phyloP scores from a whole-genome alignment of 1,284 basidiomycete species.

The Cutaneotrichosporon sp. region DNA sequence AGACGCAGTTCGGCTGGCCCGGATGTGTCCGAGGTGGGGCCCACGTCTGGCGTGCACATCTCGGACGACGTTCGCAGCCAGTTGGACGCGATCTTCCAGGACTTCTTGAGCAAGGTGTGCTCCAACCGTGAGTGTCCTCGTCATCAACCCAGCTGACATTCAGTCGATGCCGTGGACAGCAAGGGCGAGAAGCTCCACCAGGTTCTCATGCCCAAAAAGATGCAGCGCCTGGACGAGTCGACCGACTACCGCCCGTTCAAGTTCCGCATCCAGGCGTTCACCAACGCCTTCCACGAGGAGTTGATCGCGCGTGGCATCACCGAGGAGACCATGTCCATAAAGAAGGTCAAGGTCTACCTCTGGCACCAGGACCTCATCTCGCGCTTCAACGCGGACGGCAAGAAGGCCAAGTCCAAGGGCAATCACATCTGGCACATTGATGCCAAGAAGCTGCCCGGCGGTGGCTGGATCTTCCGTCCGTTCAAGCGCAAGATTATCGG shows the following conservation, averaged over 20 bases:
- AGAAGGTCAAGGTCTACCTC: slow-evolving; percentile 90
- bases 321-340: slow-evolving; percentile 59
- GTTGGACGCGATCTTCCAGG: slow-evolving; percentile 88
- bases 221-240: slow-evolving; percentile 93
- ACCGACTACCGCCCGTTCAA: slow-evolving; percentile 98
- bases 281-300: slow-evolving; percentile 92
- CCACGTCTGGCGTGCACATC: slow-evolving; percentile 34
- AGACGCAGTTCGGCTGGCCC: slow-evolving; percentile 42
- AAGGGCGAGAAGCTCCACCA: slow-evolving; percentile 98
- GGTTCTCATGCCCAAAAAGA: slow-evolving; percentile 97
- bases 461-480: slow-evolving; percentile 86
- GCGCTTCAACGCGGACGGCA: slow-evolving; percentile 98
- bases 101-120: slow-evolving; percentile 84
- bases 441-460: slow-evolving; percentile 76
- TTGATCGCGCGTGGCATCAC: slow-evolving; percentile 54
- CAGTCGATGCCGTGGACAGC: slow-evolving; percentile 87
- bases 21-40: slow-evolving; percentile 17
- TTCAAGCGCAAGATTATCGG: slow-evolving; percentile 86
- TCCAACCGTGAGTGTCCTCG: slow-evolving; percentile 71
- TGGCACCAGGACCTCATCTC: slow-evolving; percentile 92
- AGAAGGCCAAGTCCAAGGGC: slow-evolving; percentile 99
- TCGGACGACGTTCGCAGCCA: slow-evolving; percentile 70
- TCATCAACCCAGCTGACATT: slow-evolving; percentile 9
- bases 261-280: slow-evolving; percentile 98
- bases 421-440: slow-evolving; percentile 99